Base-by-base conservation (phyloP, 805 yeast genomes). In the Pichia ethanolica region DNA sequence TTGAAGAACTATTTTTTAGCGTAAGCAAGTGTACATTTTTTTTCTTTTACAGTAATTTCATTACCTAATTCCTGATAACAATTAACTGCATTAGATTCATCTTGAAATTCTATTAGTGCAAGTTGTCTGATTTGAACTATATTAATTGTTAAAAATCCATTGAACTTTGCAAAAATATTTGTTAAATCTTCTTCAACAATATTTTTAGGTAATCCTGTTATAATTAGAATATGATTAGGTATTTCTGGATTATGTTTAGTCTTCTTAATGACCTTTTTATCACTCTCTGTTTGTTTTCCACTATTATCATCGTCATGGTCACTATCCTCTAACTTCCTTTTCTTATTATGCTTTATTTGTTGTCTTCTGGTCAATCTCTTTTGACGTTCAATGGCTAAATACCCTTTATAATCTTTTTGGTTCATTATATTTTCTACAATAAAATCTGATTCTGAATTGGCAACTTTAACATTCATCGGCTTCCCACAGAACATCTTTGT, bases 51-150 rank as follows among this genome's bases (percentile, higher is more conserved):
- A 12, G 37, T 51, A 8, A 60, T 14, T 4, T 46, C 39, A 13
- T 47, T 46, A 5, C 66, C 63, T n/a, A 64, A 49, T 13, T 41
- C 46, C 4, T 55, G 51, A 14, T 61, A 42, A 45, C 69, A 63
- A 7, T 50, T 48, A 3, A 53, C 30, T 3, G 96, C 83, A 38
- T 70, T 65, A 2, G 64, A 59, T 26, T 79, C 83, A 5, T 70
- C 68, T 27, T 75, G 79, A 62, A 83, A 91, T 58, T 91, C 97
- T 4, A 91, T 75, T 64, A 91, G 85, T 10, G 93, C 95, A 42
- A 91, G 76, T 37, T 77, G 77, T 41, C 88, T 74, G 6, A 82
- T 77, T 3, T 75, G 72, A 30, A 91, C 89, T 36, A 81, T 66
- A 47, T 95, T 77, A 2, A 83, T 70, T 55, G 83, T 86, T 11